phyloP scores from a whole-genome alignment of 78 protist genomes.

The slime mould (Dictyostelium discoideum) region dicty_2.7 NC_007089.4:3340501-3341000 shows the following conservation, averaged over 20 bases:
- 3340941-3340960: neutral
- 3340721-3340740: neutral
- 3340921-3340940: neutral
- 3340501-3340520: neutral
- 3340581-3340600: neutral
- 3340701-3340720: neutral
- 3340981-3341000: neutral
- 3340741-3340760: neutral
- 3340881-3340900: neutral
- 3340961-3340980: neutral
- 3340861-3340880: neutral
- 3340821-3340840: neutral
- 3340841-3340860: neutral
- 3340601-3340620: neutral
- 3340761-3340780: neutral
- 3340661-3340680: neutral
- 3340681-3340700: neutral
- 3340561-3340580: neutral
- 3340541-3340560: neutral
- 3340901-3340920: neutral
- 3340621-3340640: neutral
- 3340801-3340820: neutral
- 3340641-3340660: neutral
- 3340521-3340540: neutral
- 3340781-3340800: neutral